Evolutionary conservation across 176 grass and related monocot genomes (phyloP).

Genomic region (maize (Zea mays)): Zm-B73-REFERENCE-NAM-5.0 NC_050097.1:176210001-176210500

Average conservation of each 20-base stretch:
- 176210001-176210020: not conserved
- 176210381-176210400: conserved; percentile 18
- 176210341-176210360: conserved; percentile 65
- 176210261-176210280: conserved; percentile 37
- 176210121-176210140: conserved; percentile 4
- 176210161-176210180: not conserved
- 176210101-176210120: not conserved
- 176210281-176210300: conserved; percentile 53
- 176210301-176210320: conserved; percentile 78
- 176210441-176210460: conserved; percentile 9
- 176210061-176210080: conserved; percentile 16
- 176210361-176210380: conserved; percentile 32
- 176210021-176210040: conserved; percentile 22
- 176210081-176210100: not conserved
- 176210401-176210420: conserved; percentile 45
- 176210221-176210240: not conserved
- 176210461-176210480: not conserved
- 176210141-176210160: not conserved
- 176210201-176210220: not conserved
- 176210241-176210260: conserved; percentile 48
- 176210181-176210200: not conserved
- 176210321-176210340: conserved; percentile 60
- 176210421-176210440: conserved; percentile 42
- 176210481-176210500: conserved; percentile 20
- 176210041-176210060: not conserved